phyloP scores from a whole-genome alignment of 2,329 filamentous ascomycete species.

The Aspergillus fumigatus region DNA sequence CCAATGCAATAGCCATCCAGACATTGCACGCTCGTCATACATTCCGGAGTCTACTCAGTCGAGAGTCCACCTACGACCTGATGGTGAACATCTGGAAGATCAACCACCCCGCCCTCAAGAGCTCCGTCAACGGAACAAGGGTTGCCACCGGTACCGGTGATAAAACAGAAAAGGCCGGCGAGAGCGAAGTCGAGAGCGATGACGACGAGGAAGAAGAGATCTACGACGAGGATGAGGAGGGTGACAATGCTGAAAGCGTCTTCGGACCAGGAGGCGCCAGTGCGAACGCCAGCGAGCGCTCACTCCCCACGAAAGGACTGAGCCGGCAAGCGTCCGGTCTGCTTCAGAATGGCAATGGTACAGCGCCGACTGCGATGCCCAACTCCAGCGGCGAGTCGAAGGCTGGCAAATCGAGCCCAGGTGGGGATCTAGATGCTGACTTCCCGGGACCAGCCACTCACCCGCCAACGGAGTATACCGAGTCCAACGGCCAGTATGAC shows the following conservation, averaged over 20 bases:
- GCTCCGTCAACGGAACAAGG: constrained; percentile 81
- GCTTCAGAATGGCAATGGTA: constrained; percentile 31
- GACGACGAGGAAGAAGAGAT: constrained; percentile 69
- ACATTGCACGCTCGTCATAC: constrained; percentile 93
- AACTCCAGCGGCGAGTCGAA: constrained; percentile 32
- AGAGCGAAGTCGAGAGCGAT: constrained; percentile 69
- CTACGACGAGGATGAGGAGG: constrained; percentile 50
- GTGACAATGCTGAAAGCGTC: constrained; percentile 57
- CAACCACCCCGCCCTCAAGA: constrained; percentile 85
- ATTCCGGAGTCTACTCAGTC: constrained; percentile 89
- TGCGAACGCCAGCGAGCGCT: constrained; percentile 50
- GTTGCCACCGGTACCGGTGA: constrained; percentile 78
- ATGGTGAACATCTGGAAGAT: constrained; percentile 99
- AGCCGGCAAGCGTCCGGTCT: constrained; percentile 67
- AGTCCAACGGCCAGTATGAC: constrained; percentile 74
- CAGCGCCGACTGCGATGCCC: constrained; percentile 35
- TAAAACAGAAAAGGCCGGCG: constrained; percentile 75
- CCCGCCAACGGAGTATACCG: constrained; percentile 77
- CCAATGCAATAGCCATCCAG: constrained; percentile 94
- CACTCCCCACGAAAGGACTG: constrained; percentile 48
- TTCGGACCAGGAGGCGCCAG: constrained; percentile 53
- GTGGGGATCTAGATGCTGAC: constrained; percentile 47
- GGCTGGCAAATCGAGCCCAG: constrained; percentile 46
- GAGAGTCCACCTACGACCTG: constrained; percentile 93
- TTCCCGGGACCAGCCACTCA: constrained; percentile 84